A percentile compares a stretch with the other conserved stretches of the same genome.
Evolutionary conservation across 2,329 filamentous ascomycete genomes (phyloP).

Genomic region (Beauveria sp.): DNA sequence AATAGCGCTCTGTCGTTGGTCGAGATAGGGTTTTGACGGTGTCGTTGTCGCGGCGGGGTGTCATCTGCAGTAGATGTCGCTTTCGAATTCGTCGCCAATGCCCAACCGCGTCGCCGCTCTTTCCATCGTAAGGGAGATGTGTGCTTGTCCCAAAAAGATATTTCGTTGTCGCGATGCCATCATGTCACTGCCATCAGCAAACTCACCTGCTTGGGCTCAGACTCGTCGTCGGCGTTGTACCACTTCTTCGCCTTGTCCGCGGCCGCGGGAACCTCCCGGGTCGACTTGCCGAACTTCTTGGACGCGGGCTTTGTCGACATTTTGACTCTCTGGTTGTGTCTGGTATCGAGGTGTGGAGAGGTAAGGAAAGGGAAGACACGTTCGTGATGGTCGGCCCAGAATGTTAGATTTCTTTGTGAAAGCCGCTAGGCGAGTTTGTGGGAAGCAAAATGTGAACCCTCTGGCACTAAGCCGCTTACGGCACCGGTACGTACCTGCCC

Average conservation of each 20-base stretch:
- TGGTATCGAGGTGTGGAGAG: slow-evolving; percentile 26
- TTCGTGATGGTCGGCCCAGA: slow-evolving; percentile 31
- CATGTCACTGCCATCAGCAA: slow-evolving; percentile 14
- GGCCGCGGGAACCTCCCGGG: slow-evolving; percentile 79
- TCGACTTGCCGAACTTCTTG: slow-evolving; percentile 97
- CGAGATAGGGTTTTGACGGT: background rate
- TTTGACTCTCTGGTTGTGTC: slow-evolving; percentile 45
- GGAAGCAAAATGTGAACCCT: slow-evolving; percentile 38
- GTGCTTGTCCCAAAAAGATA: background rate
- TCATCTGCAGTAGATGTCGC: background rate
- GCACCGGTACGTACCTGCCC: slow-evolving; percentile 15
- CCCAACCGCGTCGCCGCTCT: background rate
- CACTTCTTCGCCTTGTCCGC: slow-evolving; percentile 96
- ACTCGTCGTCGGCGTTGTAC: slow-evolving; percentile 93
- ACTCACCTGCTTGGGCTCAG: slow-evolving; percentile 91
- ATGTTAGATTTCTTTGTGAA: slow-evolving; percentile 36
- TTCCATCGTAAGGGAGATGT: background rate
- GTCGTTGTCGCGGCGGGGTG: background rate
- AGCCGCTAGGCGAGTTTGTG: slow-evolving; percentile 35
- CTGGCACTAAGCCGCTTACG: slow-evolving; percentile 28
- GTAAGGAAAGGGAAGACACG: slow-evolving; percentile 28
- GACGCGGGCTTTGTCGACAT: slow-evolving; percentile 72
- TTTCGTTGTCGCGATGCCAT: slow-evolving; percentile 6
- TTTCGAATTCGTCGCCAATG: slow-evolving; percentile 8
- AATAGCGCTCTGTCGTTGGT: background rate